Conservation (phyloP, 768 basidiomycete species). For the Saitozyma podzolica region DNA sequence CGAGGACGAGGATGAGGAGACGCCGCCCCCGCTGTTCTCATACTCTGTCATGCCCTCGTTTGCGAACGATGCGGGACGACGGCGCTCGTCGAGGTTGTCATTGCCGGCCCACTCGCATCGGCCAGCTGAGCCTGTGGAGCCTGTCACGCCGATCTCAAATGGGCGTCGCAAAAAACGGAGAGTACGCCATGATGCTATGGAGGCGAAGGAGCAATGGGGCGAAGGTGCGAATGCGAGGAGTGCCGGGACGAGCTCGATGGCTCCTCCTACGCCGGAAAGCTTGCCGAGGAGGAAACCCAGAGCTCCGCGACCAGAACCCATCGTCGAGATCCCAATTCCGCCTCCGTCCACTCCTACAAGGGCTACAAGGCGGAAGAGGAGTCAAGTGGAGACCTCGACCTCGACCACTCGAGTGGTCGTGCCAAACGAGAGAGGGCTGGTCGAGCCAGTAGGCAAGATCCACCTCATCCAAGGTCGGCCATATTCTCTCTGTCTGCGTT, state of each 20-base stretch:
- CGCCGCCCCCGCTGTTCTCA: not conserved
- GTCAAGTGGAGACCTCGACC: not conserved
- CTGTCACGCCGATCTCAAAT: not conserved
- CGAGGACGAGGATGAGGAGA: not conserved
- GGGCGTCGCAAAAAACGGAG: not conserved
- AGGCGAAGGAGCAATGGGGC: not conserved
- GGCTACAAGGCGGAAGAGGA: not conserved
- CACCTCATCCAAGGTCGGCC: conserved; percentile 42
- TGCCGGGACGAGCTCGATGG: not conserved
- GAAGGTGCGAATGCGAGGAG: not conserved
- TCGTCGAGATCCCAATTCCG: not conserved
- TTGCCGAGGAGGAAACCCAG: not conserved
- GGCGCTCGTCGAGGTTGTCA: not conserved
- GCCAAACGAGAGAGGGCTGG: not conserved
- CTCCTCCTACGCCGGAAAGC: not conserved
- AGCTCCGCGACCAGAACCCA: not conserved
- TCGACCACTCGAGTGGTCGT: not conserved
- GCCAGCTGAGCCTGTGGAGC: not conserved
- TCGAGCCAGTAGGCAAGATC: conserved; percentile 25
- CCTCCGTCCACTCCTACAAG: not conserved
- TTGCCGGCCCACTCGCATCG: not conserved
- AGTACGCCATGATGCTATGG: not conserved
- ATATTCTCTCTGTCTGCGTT: not conserved
- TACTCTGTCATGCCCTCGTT: too few relatives aligned
- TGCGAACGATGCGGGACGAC: not conserved